Base-by-base conservation (phyloP, 495 filamentous ascomycete genomes). In the Hypoxylon fuscum region DNA sequence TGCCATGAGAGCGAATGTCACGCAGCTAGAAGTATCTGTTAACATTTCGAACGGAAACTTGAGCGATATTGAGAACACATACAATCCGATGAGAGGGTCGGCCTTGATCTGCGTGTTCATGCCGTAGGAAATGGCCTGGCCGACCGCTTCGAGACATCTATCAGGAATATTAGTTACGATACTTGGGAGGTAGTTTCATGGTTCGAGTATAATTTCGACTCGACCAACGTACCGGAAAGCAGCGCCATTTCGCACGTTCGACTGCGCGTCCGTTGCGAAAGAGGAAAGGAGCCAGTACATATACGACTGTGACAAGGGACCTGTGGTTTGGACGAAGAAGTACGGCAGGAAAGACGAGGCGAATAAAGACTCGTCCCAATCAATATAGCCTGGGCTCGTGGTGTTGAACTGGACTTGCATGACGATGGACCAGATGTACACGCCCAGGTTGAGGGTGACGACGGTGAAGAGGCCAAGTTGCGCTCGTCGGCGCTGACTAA, bases 241-340 rank as follows among this genome's bases (percentile, higher is more conserved):
- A 8, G 62, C 62, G 14, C 62, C 62, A 23, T 66, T 66, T 8
- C 62, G 57, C 21, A 66, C 62, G 3, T 66, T 66, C 12, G 62
- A 15, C 22, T 61, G 56, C 5, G 62, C 56, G 17, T 66, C 62
- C 3, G 62, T 66, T 15, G 62, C 62, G 14, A 66, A 66, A 2
- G 62, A 66, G 10, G 62, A 66, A 1, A 66, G 51, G 11, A 66
- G 62, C 62, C 56, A 66, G 41, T 66, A 66, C 56, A 66, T 66
- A 5, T 66, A 66, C 0, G 62, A 66, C 45, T 66, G 62, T 35
- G 62, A 66, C 14, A 66, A 18, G 5, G 62, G 62, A 10, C 62
- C 62, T 3, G 62, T 66, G 20, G 62, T 66, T 41, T 66, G 62
- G 45, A 66, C 56, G 57, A 66, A 66, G 46, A 66, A 66, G 25